phyloP scores from a whole-genome alignment of 2,329 filamentous ascomycete species.

The Arthrobotrys pseudoclavata region DNA sequence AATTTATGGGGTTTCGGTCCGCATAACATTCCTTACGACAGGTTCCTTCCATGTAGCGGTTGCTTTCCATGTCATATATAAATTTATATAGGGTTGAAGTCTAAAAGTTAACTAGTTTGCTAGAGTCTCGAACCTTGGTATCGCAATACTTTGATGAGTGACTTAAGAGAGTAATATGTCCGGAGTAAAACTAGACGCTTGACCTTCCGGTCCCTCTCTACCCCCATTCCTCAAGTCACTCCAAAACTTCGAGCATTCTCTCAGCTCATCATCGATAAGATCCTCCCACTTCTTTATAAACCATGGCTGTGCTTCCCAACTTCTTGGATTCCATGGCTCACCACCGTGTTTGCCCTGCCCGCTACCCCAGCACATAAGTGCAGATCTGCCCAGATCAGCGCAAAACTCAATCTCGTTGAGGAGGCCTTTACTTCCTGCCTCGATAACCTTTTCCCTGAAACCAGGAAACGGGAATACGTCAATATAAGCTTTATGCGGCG shows the following conservation, averaged over 20 bases:
- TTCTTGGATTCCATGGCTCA: slow-evolving; percentile 48
- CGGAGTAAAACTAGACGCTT: neutral
- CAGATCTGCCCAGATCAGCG: slow-evolving; percentile 36
- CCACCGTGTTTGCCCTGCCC: slow-evolving; percentile 41
- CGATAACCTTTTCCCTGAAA: slow-evolving; percentile 38
- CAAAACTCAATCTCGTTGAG: slow-evolving; percentile 45
- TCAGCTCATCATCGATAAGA: slow-evolving; percentile 44
- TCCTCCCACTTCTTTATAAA: slow-evolving; percentile 44
- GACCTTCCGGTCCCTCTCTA: slow-evolving; percentile 14
- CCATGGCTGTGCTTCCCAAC: slow-evolving; percentile 53
- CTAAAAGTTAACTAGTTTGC: too few relatives aligned
- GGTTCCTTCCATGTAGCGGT: too few relatives aligned
- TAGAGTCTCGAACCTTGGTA: too few relatives aligned
- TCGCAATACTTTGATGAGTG: too few relatives aligned
- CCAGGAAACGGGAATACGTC: slow-evolving; percentile 47
- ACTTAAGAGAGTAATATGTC: neutral
- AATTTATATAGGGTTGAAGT: too few relatives aligned
- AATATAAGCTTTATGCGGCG: slow-evolving; percentile 41
- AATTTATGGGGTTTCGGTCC: neutral
- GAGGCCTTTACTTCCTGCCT: slow-evolving; percentile 9
- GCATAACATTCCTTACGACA: too few relatives aligned
- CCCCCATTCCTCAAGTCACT: slow-evolving; percentile 30
- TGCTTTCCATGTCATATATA: too few relatives aligned
- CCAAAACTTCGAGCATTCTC: slow-evolving; percentile 50
- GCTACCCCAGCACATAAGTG: slow-evolving; percentile 49